A percentile compares a stretch with the other conserved stretches of the same genome.
These are phyloP conservation scores for Candida ortonii DNA, from an alignment of 805 yeast genomes.

Conservation along the genomic window DNA sequence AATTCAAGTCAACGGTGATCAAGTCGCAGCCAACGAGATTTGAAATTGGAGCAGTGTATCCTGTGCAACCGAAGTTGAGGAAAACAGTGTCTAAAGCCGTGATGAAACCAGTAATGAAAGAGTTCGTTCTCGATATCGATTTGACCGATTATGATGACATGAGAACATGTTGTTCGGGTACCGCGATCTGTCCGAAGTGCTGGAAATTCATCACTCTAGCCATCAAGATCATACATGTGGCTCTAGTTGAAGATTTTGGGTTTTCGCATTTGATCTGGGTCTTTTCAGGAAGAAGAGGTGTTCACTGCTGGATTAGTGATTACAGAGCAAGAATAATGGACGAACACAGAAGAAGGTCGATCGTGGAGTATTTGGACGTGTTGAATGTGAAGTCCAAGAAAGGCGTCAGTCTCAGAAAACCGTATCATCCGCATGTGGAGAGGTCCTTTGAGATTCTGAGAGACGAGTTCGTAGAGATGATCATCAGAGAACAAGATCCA, in stretches of 20 bases:
- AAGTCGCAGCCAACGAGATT: conserved; percentile 82
- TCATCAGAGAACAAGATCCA: conserved; percentile 83
- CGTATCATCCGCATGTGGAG: conserved; percentile 84
- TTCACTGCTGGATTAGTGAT: conserved; percentile 98
- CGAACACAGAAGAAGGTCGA: conserved; percentile 71
- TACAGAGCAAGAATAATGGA: conserved; percentile 69
- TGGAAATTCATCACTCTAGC: conserved; percentile 93
- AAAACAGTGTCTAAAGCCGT: conserved; percentile 72
- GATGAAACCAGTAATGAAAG: conserved; percentile 80
- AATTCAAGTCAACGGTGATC: conserved; percentile 74
- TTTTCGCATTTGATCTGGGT: conserved; percentile 88
- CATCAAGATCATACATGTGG: conserved; percentile 64
- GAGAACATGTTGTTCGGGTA: conserved; percentile 89
- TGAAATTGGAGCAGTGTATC: conserved; percentile 91
- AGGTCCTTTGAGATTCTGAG: conserved; percentile 70
- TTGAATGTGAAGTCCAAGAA: conserved; percentile 52
- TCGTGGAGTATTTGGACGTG: conserved; percentile 82
- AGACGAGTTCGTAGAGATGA: conserved; percentile 57
- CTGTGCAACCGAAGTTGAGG: conserved; percentile 82
- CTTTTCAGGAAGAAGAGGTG: conserved; percentile 97
- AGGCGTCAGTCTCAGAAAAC: conserved; percentile 58
- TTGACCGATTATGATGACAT: conserved; percentile 93
- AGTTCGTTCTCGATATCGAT: conserved; percentile 94
- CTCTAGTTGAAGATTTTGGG: conserved; percentile 85
- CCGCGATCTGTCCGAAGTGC: conserved; percentile 81